A percentile compares a stretch with the other conserved stretches of the same genome.
These are phyloP conservation scores for Entomortierella chlamydospora DNA, from an alignment of 192 early-diverging fungal species.

Conservation along the genomic window DNA sequence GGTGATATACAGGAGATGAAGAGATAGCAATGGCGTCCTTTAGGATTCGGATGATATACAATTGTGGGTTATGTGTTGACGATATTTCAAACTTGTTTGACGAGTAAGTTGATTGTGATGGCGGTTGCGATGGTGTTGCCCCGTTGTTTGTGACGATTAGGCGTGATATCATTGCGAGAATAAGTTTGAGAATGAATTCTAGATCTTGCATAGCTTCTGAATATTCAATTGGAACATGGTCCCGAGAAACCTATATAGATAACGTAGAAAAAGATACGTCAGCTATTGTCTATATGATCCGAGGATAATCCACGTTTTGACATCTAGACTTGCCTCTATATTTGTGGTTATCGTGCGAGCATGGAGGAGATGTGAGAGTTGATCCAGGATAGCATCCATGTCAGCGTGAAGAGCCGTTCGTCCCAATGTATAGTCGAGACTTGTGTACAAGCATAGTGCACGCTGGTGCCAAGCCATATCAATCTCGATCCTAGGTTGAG, in stretches of 20 bases:
- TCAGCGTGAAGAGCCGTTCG: constrained; percentile 39
- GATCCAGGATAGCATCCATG: constrained; percentile 33
- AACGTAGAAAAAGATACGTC: not conserved
- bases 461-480: constrained; percentile 58
- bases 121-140: not conserved
- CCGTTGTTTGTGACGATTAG: constrained; percentile 20
- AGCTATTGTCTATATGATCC: not conserved
- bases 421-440: constrained; percentile 58
- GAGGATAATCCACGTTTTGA: too few relatives aligned
- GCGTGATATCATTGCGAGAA: constrained; percentile 50
- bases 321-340: constrained; percentile 20
- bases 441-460: constrained; percentile 57
- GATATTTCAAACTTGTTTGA: constrained; percentile 32
- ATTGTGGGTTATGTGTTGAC: constrained; percentile 17
- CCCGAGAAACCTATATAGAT: constrained; percentile 16
- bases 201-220: constrained; percentile 45
- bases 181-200: constrained; percentile 51
- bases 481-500: constrained; percentile 24
- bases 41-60: constrained; percentile 36
- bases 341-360: constrained; percentile 35
- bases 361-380: constrained; percentile 39
- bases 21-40: constrained; percentile 50
- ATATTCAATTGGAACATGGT: constrained; percentile 31
- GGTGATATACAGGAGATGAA: constrained; percentile 45
- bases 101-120: not conserved